Evolutionary conservation across 768 basidiomycete species (phyloP).

Genomic region (Russula lepida): DNA sequence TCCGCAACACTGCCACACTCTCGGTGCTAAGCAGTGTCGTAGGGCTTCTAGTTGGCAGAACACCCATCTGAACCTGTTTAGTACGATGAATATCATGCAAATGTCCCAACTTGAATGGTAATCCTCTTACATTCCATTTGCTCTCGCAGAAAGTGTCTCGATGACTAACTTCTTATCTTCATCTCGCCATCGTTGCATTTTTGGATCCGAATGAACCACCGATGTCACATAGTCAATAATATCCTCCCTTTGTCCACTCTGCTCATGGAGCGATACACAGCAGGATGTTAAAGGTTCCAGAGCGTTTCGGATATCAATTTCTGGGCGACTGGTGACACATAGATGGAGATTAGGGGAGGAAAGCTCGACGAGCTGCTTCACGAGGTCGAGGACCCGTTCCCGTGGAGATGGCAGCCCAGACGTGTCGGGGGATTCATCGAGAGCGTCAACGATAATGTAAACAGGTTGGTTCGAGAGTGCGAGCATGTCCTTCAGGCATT

Average conservation of each 20-base stretch:
- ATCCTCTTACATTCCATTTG: conserved; percentile 6
- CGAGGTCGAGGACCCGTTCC: background rate
- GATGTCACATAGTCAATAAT: background rate
- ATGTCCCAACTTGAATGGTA: too few relatives aligned
- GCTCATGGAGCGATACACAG: background rate
- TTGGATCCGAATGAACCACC: background rate
- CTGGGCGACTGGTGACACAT: background rate
- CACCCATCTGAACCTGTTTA: background rate
- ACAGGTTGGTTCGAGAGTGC: background rate
- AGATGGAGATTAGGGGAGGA: background rate
- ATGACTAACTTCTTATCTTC: background rate
- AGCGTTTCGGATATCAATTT: background rate
- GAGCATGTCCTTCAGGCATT: conserved; percentile 6
- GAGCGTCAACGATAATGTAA: background rate
- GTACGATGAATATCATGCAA: background rate
- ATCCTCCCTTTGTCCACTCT: background rate
- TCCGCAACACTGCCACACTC: background rate
- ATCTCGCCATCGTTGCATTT: background rate
- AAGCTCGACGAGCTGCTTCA: background rate
- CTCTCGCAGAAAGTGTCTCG: background rate
- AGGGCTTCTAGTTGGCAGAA: background rate
- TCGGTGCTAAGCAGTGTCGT: background rate
- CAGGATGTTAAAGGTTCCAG: background rate
- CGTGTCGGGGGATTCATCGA: background rate
- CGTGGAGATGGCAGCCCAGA: background rate